Base-by-base conservation (phyloP, 192 early-diverging fungal species). In the Paraglomus brasilianum region DNA sequence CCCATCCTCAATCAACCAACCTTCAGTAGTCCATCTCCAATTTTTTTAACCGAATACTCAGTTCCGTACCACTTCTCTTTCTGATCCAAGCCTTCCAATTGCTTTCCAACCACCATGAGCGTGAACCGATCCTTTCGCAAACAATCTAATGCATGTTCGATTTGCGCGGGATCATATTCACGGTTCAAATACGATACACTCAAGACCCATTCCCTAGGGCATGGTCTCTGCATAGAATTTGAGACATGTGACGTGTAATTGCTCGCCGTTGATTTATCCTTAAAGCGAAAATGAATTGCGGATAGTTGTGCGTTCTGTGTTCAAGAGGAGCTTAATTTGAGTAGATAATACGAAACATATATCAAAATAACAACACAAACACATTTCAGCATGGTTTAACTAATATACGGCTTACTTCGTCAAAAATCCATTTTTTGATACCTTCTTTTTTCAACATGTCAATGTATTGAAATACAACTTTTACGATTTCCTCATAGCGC, bases 401-500 rank as follows among this genome's bases (percentile, higher is more conserved):
- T 64, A 50, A 83, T 72, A 60, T 66, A 65, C n/a, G 13, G 7
- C 17, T 62, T 72, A 89, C 85, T 81, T 98, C 95, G 39, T 92
- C 82, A 75, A 88, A 96, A 51, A 91, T 88, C 84, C 89, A 91
- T 40, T 88, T 78, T 66, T 92, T 85, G 50, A 92, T 78, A 30
- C 89, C 91, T 49, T 73, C 74, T n/a, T 77, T 61, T 52, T 83
- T 83, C 30, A 98, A 74, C 86, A 98, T 87, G 24, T 89, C 76
- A 66, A 97, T 91, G 71, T 94, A 98, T 72, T 92, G 87, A 77
- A 97, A 98, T 15, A 97, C 71, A 17, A 87, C 80, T 8, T 83
- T 69, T 46, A 97, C 80, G 1, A 97, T 88, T 39, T 95, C 91
- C 66, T 93, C 78, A 66, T 90, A 93, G 57, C 90, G 55, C 79